A percentile compares a stretch with the other conserved stretches of the same genome.
These are phyloP conservation scores for Dactylellina haptotyla DNA, from an alignment of 2,329 filamentous ascomycete genomes.

Conservation along the genomic window DNA sequence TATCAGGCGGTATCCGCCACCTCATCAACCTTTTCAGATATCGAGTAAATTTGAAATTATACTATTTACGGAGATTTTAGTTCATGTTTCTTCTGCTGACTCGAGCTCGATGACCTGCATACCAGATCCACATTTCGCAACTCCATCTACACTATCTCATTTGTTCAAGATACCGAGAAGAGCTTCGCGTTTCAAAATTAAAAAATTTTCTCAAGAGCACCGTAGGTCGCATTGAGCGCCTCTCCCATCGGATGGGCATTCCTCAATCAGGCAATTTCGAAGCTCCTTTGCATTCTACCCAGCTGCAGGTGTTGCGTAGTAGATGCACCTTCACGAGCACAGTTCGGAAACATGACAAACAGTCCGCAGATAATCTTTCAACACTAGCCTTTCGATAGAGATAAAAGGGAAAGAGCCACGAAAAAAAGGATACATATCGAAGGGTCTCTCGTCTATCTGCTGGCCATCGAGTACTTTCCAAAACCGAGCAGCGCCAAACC, in stretches of 20 bases:
- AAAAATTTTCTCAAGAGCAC: conserved; percentile 23
- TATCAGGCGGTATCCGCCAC: too few relatives aligned
- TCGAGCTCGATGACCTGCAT: neutral
- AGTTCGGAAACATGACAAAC: too few relatives aligned
- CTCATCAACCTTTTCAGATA: too few relatives aligned
- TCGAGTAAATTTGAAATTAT: too few relatives aligned
- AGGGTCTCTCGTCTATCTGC: too few relatives aligned
- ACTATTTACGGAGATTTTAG: neutral
- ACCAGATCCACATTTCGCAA: neutral
- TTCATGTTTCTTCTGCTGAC: neutral
- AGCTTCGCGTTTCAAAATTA: conserved; percentile 10
- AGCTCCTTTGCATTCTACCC: conserved; percentile 4
- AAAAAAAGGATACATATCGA: too few relatives aligned
- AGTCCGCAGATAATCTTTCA: too few relatives aligned
- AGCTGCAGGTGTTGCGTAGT: conserved; percentile 22
- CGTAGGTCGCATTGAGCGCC: conserved; percentile 20
- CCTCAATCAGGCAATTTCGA: conserved; percentile 25
- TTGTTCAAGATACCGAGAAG: neutral
- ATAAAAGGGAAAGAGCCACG: too few relatives aligned
- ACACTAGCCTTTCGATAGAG: too few relatives aligned
- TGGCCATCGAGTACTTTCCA: too few relatives aligned
- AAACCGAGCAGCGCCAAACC: too few relatives aligned
- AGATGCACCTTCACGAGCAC: too few relatives aligned
- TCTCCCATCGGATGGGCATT: conserved; percentile 29
- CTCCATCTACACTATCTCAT: neutral